Percentiles rank a stretch among this genome's conserved stretches.
Conservation (phyloP, 345 rosid genomes). For the Eucalyptus curtisii region DNA sequence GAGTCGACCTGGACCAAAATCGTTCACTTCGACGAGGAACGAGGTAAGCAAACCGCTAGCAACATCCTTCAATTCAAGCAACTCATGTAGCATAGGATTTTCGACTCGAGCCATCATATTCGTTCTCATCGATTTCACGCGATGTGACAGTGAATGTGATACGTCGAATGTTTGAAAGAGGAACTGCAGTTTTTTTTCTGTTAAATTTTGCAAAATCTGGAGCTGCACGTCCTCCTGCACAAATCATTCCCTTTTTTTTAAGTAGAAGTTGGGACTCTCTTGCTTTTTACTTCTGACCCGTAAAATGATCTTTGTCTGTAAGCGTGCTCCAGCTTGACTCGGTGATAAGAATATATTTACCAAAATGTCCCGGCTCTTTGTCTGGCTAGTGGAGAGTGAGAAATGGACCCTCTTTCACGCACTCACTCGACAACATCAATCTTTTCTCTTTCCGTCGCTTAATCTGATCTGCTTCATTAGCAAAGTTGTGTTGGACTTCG, state of each 20-base stretch:
- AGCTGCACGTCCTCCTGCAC: too few species aligned
- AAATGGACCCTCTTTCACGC: neutral
- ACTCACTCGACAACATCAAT: neutral
- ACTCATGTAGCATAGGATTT: neutral
- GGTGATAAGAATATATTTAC: neutral
- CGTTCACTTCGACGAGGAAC: neutral
- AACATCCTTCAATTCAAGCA: neutral
- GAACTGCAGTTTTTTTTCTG: neutral
- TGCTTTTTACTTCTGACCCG: neutral
- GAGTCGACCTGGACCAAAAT: neutral
- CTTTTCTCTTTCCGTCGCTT: neutral
- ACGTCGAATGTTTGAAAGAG: neutral
- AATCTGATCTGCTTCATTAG: neutral
- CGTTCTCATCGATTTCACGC: neutral
- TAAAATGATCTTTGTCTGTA: neutral
- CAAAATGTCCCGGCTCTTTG: neutral
- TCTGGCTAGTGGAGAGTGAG: neutral
- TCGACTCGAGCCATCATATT: neutral
- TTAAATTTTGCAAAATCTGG: neutral
- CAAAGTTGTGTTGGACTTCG: neutral
- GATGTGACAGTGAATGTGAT: neutral
- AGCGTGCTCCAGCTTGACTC: neutral
- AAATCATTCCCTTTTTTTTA: neutral
- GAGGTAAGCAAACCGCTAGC: neutral
- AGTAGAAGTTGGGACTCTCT: neutral